phyloP scores from a whole-genome alignment of 345 rosid species.

The Gossypium bickii region DNA sequence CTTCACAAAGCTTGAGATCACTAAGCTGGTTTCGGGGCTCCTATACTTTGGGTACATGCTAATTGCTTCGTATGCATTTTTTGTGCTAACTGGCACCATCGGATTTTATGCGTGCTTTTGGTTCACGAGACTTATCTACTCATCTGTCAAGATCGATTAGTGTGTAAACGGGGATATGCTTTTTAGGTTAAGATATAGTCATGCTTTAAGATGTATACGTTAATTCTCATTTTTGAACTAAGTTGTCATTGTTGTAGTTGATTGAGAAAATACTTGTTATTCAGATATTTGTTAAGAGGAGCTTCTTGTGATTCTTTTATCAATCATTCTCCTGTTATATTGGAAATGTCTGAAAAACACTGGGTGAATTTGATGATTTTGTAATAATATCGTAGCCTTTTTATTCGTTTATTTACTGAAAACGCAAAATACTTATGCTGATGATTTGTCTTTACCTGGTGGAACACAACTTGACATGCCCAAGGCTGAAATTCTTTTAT shows the following conservation, averaged over 20 bases:
- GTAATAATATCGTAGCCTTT: neutral
- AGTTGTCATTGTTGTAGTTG: neutral
- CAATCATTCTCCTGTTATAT: neutral
- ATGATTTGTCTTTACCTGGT: too few relatives aligned
- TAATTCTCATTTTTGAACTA: neutral
- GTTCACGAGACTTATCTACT: slow-evolving; percentile 82
- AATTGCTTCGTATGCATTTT: slow-evolving; percentile 63
- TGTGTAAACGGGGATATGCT: neutral
- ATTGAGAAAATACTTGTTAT: neutral
- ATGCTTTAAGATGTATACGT: slow-evolving; percentile 16
- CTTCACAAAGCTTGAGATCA: slow-evolving; percentile 82
- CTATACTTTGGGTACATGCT: slow-evolving; percentile 81
- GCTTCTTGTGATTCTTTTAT: neutral
- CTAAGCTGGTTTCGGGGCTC: slow-evolving; percentile 62
- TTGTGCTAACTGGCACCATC: slow-evolving; percentile 66
- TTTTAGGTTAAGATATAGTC: slow-evolving; percentile 6
- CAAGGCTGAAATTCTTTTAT: too few relatives aligned
- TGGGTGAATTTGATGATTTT: neutral
- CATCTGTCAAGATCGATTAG: slow-evolving; percentile 74
- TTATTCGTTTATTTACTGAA: neutral
- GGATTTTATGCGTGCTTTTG: slow-evolving; percentile 77
- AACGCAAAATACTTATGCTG: neutral
- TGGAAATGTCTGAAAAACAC: neutral
- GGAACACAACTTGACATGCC: too few relatives aligned
- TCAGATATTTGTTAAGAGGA: neutral